Conservation (phyloP, 2,329 filamentous ascomycete species). For the Phyllosticta citribraziliensis region DNA sequence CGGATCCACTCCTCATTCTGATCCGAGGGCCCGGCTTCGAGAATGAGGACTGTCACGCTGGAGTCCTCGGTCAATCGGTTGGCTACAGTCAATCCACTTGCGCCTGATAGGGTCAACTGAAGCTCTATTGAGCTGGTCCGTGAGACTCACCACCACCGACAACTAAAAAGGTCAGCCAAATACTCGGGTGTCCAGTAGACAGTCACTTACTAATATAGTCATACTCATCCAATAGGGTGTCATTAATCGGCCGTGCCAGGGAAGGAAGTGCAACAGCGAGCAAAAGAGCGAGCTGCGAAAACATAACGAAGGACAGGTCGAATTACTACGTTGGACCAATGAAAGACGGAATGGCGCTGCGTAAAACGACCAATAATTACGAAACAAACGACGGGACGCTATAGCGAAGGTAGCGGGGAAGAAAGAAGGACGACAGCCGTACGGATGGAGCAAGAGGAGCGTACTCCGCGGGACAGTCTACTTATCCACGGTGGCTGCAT, state of each 20-base stretch:
- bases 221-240: neutral
- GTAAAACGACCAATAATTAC: neutral
- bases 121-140: neutral
- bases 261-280: neutral
- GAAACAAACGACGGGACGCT: neutral
- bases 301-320: neutral
- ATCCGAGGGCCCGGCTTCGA: constrained; percentile 22
- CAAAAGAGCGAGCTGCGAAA: neutral
- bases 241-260: constrained; percentile 1
- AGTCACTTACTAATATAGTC: constrained; percentile 1
- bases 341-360: neutral
- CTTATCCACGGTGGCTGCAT: neutral
- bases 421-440: neutral
- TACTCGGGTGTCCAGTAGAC: neutral
- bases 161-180: neutral
- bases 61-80: constrained; percentile 21
- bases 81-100: constrained; percentile 14
- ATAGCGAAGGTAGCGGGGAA: neutral
- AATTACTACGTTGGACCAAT: neutral
- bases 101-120: neutral
- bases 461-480: neutral
- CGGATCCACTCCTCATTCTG: constrained; percentile 15
- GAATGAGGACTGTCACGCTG: constrained; percentile 18
- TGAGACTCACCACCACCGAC: constrained; percentile 5
- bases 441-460: neutral